Evolutionary conservation across 2,329 filamentous ascomycete species (phyloP).

Genomic region (Trichoderma gracile): DNA sequence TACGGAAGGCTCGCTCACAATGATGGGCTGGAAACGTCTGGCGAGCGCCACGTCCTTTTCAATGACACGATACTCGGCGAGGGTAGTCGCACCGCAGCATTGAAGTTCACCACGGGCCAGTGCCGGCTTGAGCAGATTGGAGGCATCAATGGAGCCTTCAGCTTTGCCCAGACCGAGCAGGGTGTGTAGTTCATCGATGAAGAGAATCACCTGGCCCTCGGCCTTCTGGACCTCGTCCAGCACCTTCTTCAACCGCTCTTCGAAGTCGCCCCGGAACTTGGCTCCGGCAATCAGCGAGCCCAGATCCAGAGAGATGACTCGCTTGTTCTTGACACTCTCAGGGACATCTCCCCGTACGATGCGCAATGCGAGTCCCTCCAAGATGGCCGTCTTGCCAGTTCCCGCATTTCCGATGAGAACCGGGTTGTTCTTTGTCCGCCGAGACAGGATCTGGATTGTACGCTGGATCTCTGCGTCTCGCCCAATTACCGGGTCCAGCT

Average conservation of each 20-base stretch:
- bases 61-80: conserved; percentile 88
- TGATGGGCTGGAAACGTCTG: conserved; percentile 88
- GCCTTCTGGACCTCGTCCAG: conserved; percentile 89
- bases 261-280: conserved; percentile 94
- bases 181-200: conserved; percentile 92
- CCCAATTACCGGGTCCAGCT: conserved; percentile 94
- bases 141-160: conserved; percentile 94
- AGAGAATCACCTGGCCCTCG: conserved; percentile 85
- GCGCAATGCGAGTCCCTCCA: conserved; percentile 85
- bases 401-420: conserved; percentile 91
- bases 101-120: conserved; percentile 91
- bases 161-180: conserved; percentile 90
- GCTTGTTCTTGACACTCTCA: conserved; percentile 93
- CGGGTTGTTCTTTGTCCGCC: conserved; percentile 93
- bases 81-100: conserved; percentile 90
- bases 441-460: conserved; percentile 89
- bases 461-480: conserved; percentile 88
- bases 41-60: conserved; percentile 96
- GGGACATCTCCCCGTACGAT: conserved; percentile 93
- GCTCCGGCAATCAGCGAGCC: conserved; percentile 93
- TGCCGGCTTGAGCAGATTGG: conserved; percentile 90
- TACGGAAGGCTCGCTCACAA: conserved; percentile 88
- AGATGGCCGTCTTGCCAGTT: conserved; percentile 89
- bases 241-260: conserved; percentile 88
- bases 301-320: conserved; percentile 82